Conservation (phyloP, 257 asterid species). For the Nicotiana sylvestris region DNA sequence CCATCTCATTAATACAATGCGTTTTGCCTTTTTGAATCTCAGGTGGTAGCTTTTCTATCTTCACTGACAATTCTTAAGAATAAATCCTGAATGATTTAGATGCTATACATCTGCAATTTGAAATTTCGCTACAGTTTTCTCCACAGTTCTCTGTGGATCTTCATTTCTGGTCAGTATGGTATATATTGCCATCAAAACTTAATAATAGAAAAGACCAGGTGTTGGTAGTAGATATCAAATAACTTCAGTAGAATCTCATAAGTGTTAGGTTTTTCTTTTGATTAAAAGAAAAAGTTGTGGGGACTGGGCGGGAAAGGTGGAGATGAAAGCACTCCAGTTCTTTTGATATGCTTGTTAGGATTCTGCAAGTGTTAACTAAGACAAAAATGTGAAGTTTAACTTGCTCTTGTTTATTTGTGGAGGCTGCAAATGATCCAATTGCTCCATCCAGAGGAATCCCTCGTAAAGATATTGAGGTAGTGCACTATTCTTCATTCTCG, state of each 20-base stretch:
- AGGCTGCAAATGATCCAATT: slow-evolving; percentile 98
- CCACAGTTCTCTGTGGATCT: neutral
- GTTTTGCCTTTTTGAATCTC: neutral
- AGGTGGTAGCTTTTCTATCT: neutral
- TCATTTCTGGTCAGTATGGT: neutral
- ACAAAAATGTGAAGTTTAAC: neutral
- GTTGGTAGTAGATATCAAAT: neutral
- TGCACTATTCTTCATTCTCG: neutral
- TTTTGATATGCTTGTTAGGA: neutral
- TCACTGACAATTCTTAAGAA: neutral
- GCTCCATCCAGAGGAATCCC: slow-evolving; percentile 96
- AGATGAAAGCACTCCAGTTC: neutral
- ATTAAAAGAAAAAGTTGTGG: neutral
- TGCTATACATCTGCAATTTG: neutral
- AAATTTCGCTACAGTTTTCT: neutral
- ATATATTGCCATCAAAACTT: neutral
- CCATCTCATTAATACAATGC: neutral
- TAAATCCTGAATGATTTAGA: neutral
- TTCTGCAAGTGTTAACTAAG: slow-evolving; percentile 3
- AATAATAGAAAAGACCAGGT: neutral
- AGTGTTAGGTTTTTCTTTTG: neutral
- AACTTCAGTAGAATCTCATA: neutral
- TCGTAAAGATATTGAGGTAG: slow-evolving; percentile 79
- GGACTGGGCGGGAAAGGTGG: neutral
- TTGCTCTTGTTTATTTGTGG: slow-evolving; percentile 25